Conservation (phyloP, 2,329 filamentous ascomycete genomes). For the Lachnellula hyalina region DNA sequence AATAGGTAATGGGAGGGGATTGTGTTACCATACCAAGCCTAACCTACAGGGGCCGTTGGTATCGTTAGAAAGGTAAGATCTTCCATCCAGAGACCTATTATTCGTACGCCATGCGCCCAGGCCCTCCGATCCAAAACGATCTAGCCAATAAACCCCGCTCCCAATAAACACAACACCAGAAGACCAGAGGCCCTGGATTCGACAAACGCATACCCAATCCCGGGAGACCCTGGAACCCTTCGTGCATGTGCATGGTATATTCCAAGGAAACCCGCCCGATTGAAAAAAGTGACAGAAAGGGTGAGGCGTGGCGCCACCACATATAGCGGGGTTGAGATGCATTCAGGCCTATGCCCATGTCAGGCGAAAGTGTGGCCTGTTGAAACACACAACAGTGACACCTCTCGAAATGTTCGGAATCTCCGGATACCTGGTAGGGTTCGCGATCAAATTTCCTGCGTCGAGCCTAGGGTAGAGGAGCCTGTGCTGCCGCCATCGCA, state of each 20-base stretch:
- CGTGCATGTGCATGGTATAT: constrained; percentile 11
- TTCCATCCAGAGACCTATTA: too few relatives aligned
- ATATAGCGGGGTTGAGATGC: not conserved
- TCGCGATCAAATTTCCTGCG: not conserved
- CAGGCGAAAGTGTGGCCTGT: not conserved
- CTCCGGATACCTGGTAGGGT: not conserved
- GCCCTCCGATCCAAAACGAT: not conserved
- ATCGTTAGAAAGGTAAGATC: not conserved
- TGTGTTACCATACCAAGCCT: too few relatives aligned
- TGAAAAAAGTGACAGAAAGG: not conserved
- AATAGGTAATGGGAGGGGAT: not conserved
- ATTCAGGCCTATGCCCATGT: not conserved
- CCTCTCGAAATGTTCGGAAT: not conserved
- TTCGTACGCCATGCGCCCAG: too few relatives aligned
- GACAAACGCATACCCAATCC: too few relatives aligned
- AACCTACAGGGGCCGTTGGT: not conserved
- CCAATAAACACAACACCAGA: not conserved
- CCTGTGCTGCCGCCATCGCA: not conserved
- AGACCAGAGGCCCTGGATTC: too few relatives aligned
- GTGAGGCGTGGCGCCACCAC: not conserved
- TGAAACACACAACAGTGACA: not conserved
- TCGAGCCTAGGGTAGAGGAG: not conserved
- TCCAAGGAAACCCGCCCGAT: not conserved
- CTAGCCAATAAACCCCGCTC: not conserved
- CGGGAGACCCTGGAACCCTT: constrained; percentile 4